Percentiles rank a stretch among this genome's conserved stretches.
Conservation (phyloP, 176 grass and related monocot genomes). For the Phoenix roebelenii region DNA sequence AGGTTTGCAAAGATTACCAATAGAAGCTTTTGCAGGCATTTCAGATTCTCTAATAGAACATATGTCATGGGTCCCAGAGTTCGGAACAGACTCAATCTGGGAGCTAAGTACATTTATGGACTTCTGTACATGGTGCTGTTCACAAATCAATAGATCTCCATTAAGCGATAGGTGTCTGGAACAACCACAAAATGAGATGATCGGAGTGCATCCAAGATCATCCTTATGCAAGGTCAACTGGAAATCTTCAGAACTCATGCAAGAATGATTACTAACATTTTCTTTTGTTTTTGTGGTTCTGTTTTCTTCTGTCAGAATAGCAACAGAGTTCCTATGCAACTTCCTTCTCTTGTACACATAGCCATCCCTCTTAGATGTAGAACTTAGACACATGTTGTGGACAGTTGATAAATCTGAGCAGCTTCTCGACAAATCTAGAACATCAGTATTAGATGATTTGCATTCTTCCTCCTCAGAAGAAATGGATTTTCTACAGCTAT, state of each 20-base stretch:
- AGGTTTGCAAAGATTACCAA: slow-evolving; percentile 1
- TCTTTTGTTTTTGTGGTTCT: background rate
- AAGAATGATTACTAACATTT: slow-evolving; percentile 8
- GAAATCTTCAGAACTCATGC: slow-evolving; percentile 13
- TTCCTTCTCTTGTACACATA: slow-evolving; percentile 47
- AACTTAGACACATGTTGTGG: slow-evolving; percentile 6
- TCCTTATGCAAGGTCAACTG: slow-evolving; percentile 12
- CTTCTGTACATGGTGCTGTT: no score
- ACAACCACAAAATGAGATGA: background rate
- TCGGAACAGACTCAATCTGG: slow-evolving; percentile 7
- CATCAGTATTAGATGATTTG: slow-evolving; percentile 13
- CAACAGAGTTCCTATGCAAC: slow-evolving; percentile 21
- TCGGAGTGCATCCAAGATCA: background rate
- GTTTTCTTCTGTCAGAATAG: slow-evolving; percentile 24
- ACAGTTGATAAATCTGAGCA: slow-evolving; percentile 3
- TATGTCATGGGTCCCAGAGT: slow-evolving; percentile 5
- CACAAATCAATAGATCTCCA: no score
- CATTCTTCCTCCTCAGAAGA: slow-evolving; percentile 26
- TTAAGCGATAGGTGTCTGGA: no score
- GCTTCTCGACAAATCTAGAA: slow-evolving; percentile 23
- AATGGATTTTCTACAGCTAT: slow-evolving; percentile 23
- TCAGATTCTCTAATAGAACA: slow-evolving; percentile 4
- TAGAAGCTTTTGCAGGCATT: slow-evolving; percentile 3
- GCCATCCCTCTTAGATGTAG: slow-evolving; percentile 22
- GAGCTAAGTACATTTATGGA: no score